phyloP scores from a whole-genome alignment of 805 yeast species.

The Wickerhamomyces rabaulensis region DNA sequence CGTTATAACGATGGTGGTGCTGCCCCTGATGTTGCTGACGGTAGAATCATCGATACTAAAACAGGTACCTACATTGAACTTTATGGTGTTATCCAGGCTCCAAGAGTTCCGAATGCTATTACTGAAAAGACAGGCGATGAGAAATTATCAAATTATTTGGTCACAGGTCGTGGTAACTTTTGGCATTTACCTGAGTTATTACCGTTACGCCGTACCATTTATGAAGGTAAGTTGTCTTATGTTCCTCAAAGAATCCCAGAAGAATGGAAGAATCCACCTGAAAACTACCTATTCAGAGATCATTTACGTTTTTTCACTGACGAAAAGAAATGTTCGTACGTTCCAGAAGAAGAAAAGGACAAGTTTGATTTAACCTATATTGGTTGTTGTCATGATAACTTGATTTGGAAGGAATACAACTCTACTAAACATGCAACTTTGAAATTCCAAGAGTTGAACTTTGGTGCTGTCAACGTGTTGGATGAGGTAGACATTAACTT shows the following conservation, averaged over 20 bases:
- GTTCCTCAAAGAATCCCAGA: slow-evolving; percentile 37
- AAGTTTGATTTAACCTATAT: slow-evolving; percentile 30
- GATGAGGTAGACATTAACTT: slow-evolving; percentile 19
- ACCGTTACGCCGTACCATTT: slow-evolving; percentile 48
- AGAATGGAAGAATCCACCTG: slow-evolving; percentile 31
- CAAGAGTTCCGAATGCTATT: slow-evolving; percentile 17
- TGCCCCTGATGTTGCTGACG: slow-evolving; percentile 40
- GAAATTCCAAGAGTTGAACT: slow-evolving; percentile 13
- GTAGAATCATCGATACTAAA: slow-evolving; percentile 55
- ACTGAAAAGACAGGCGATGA: slow-evolving; percentile 8
- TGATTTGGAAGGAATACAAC: slow-evolving; percentile 35
- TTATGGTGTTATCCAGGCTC: slow-evolving; percentile 35
- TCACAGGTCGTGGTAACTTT: slow-evolving; percentile 39
- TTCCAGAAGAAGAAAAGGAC: slow-evolving; percentile 35
- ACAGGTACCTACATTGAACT: slow-evolving; percentile 58
- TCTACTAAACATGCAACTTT: slow-evolving; percentile 25
- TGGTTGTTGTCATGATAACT: slow-evolving; percentile 37
- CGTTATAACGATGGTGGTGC: slow-evolving; percentile 41
- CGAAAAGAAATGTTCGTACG: slow-evolving; percentile 31
- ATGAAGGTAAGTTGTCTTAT: slow-evolving; percentile 51
- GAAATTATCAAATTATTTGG: slow-evolving; percentile 23
- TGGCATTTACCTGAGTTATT: slow-evolving; percentile 42
- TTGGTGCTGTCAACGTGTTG: slow-evolving; percentile 15
- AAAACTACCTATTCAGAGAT: slow-evolving; percentile 27
- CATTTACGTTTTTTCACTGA: slow-evolving; percentile 36